These are phyloP conservation scores for Pulicaria dysenterica DNA, from an alignment of 129 eudicot genomes.

Conservation along the genomic window DNA sequence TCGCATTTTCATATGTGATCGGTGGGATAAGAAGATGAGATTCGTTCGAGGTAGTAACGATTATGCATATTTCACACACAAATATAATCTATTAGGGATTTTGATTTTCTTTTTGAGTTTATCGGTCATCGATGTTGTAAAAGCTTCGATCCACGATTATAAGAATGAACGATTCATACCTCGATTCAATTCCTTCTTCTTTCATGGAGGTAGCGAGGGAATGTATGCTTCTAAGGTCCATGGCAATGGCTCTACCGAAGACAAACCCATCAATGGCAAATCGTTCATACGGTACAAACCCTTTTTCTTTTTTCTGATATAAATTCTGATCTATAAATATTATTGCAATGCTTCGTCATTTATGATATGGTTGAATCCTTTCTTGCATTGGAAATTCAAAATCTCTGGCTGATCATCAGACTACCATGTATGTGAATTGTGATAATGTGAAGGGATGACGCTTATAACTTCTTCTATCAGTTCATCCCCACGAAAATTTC, in stretches of 20 bases:
- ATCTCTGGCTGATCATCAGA: constrained; percentile 12
- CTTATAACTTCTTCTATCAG: no score
- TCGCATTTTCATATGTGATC: constrained; percentile 25
- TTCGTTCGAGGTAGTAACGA: constrained; percentile 11
- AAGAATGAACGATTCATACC: constrained; percentile 69
- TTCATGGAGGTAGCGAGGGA: constrained; percentile 91
- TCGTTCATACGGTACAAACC: constrained; percentile 67
- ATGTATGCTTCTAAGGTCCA: constrained; percentile 70
- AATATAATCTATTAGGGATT: constrained; percentile 9
- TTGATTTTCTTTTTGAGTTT: constrained; percentile 24
- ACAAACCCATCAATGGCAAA: constrained; percentile 60
- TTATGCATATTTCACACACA: background rate
- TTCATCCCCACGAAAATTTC: no score
- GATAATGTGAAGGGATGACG: background rate
- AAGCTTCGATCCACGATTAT: constrained; percentile 79
- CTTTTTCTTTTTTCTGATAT: background rate
- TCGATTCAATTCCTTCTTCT: constrained; percentile 71
- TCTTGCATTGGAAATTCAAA: background rate
- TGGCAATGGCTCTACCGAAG: constrained; percentile 39
- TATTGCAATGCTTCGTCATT: background rate
- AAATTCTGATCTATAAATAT: constrained; percentile 12
- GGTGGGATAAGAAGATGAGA: constrained; percentile 20
- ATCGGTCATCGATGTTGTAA: constrained; percentile 32
- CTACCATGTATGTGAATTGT: background rate
- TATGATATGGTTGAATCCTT: background rate